Percentiles rank a stretch among this genome's conserved stretches.
Evolutionary conservation across 148 eudicot genomes (phyloP).

Genomic region (Rhododendron mucronatum): DNA sequence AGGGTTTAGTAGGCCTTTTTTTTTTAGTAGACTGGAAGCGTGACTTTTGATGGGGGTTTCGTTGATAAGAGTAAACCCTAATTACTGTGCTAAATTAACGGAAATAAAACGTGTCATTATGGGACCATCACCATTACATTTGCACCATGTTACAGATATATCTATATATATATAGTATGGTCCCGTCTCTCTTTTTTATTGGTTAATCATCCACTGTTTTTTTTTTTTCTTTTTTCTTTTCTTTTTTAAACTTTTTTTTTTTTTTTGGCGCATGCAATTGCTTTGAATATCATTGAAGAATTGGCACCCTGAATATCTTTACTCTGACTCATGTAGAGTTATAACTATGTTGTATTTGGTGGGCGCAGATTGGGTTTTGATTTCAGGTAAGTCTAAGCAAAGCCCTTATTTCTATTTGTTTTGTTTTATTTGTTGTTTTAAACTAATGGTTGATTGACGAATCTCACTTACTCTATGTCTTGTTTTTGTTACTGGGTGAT

Average conservation of each 20-base stretch:
- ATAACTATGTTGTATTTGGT: neutral
- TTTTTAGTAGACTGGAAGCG: slow-evolving; percentile 19
- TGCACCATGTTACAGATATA: neutral
- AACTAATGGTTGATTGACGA: too few relatives aligned
- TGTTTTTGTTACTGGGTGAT: neutral
- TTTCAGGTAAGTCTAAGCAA: neutral
- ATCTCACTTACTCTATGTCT: neutral
- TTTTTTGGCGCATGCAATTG: neutral
- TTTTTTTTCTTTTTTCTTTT: slow-evolving; percentile 5
- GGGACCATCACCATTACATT: slow-evolving; percentile 21
- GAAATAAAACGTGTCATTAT: slow-evolving; percentile 16
- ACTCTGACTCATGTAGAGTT: neutral
- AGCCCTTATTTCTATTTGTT: neutral
- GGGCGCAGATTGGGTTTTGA: neutral
- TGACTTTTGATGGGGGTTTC: slow-evolving; percentile 36
- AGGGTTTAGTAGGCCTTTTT: neutral
- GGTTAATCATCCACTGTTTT: neutral
- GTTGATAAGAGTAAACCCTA: slow-evolving; percentile 20
- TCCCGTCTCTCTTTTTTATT: slow-evolving; percentile 6
- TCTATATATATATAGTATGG: slow-evolving; percentile 2
- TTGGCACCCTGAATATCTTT: neutral
- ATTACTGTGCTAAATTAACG: slow-evolving; percentile 25
- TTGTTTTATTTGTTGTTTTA: too few relatives aligned
- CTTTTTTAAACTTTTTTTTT: neutral
- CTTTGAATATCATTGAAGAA: neutral